phyloP scores from a whole-genome alignment of 345 rosid species.

The Isatis tinctoria region DNA sequence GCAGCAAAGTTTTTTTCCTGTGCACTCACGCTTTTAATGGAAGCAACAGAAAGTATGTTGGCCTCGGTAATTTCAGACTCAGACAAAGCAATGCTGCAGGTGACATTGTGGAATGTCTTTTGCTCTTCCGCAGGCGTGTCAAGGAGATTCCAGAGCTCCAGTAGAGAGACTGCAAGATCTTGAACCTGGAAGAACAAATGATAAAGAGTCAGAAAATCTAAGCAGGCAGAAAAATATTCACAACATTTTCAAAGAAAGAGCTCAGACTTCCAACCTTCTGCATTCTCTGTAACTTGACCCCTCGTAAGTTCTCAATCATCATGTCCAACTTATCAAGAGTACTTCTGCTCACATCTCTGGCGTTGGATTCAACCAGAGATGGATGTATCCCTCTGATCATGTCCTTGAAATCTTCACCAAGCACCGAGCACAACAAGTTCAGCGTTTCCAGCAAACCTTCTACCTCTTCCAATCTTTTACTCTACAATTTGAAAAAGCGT shows the following conservation, averaged over 20 bases:
- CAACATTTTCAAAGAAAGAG: not conserved
- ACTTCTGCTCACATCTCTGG: conserved; percentile 41
- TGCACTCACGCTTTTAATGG: conserved; percentile 50
- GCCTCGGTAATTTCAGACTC: conserved; percentile 54
- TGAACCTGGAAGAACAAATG: conserved; percentile 38
- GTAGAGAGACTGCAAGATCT: conserved; percentile 51
- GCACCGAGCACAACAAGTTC: conserved; percentile 49
- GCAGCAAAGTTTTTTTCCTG: not conserved
- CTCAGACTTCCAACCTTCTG: conserved; percentile 42
- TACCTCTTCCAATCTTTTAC: conserved; percentile 44
- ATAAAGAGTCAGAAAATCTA: conserved; percentile 8
- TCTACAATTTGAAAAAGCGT: conserved; percentile 31
- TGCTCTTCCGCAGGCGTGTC: conserved; percentile 67
- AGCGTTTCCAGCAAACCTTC: conserved; percentile 37
- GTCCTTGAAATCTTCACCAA: conserved; percentile 54
- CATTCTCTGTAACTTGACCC: conserved; percentile 54
- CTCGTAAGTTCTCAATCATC: conserved; percentile 41
- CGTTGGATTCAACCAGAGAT: conserved; percentile 37
- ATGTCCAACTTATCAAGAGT: conserved; percentile 48
- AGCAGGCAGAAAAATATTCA: not conserved
- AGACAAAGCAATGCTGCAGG: conserved; percentile 45
- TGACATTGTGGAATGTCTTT: conserved; percentile 45
- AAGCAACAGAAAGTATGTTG: conserved; percentile 47
- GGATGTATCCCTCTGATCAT: conserved; percentile 42
- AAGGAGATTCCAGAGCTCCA: conserved; percentile 75